Evolutionary conservation across 257 asterid species (phyloP), one percentile per base, ranked within the genome.

Genomic region (Ophiorrhiza pumila): DNA sequence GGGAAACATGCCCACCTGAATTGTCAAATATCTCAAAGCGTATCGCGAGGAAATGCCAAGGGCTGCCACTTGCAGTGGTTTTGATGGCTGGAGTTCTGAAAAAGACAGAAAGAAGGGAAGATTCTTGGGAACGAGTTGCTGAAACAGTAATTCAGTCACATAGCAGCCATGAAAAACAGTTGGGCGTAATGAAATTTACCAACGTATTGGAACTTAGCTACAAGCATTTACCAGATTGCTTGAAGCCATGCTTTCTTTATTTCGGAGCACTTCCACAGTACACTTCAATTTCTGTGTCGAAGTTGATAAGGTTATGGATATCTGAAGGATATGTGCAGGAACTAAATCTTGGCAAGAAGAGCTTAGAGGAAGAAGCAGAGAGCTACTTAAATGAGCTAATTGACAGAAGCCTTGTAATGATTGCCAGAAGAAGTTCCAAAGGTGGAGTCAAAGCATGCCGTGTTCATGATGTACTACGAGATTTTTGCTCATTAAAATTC

Each of bases 191-290:
- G n/a, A n/a, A n/a, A n/a, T n/a, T n/a, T n/a, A n/a, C n/a, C n/a
- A n/a, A n/a, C n/a, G 35, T 49, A 9, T 3, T 29, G 11, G 62
- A 68, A 22, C 15, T 59, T 17, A 43, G 76, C 46, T 45, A 71
- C 60, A 25, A 42, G 0, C n/a, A 27, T 41, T 42, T 71, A 1
- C 60, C 76, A 9, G 35, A 13, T 31, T 2, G 53, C 47, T 12
- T 72, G 69, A 72, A 34, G 20, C 35, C 69, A 7, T 72, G 69
- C 17, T 71, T 71, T 23, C 20, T 46, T 2, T 69, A 69, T 25
- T 50, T 69, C 2, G 73, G 62, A 50, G 14, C 49, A 31, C 27
- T 69, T 52, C 46, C 46, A 2, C 25, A 60, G 69, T 37, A 46
- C 27, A 27, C 58, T 3, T 47, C 23, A 43, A 32, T 56, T 43